Evolutionary conservation across 129 eudicot genomes (phyloP), one percentile per base, ranked within the genome.

Genomic region (Escallonia rubra): DNA sequence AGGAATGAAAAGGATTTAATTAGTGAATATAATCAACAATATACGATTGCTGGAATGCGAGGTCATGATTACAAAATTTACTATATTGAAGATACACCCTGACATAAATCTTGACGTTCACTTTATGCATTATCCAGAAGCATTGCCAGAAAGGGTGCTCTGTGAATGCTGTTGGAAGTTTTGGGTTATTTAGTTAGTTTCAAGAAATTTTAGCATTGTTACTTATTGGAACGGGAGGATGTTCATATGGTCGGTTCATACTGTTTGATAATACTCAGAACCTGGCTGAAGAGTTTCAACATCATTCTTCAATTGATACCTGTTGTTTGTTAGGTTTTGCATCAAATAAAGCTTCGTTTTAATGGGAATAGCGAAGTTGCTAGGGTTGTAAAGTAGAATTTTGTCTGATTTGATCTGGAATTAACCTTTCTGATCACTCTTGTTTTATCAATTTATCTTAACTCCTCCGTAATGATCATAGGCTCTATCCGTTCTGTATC

Each of bases 1-100:
- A 62, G 46, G 78, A 76, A 70, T 78, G 68, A 78, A 72, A 65
- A 43, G 45, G 34, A 63, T 11, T 47, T 2, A 59, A 54, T 54
- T 56, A 7, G 5, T 5, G 13, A 11, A 12, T 34, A 61, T 12
- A 55, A 16, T 48, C 66, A 40, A n/a, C 74, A 59, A 14, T 58
- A 16, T 13, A 8, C 12, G 44, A 47, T 8, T 6, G 6, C 12
- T 34, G 39, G 64, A 55, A 67, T 7, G 42, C 10, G 16, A 16
- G 5, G 40, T 41, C 43, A 55, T 8, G 11, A 67, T 41, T 42
- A 52, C 52, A 56, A 67, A 56, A 43, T 8, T 41, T 42, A 3
- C 53, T 57, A 5, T 55, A 42, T 39, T 6, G 70, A 72, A 46
- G 64, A n/a, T 44, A 10, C 40, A 13, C 34, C 43, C 5, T 42